Conservation (phyloP, 192 early-diverging fungal species). For the Phlyctochytrium bullatum region DNA sequence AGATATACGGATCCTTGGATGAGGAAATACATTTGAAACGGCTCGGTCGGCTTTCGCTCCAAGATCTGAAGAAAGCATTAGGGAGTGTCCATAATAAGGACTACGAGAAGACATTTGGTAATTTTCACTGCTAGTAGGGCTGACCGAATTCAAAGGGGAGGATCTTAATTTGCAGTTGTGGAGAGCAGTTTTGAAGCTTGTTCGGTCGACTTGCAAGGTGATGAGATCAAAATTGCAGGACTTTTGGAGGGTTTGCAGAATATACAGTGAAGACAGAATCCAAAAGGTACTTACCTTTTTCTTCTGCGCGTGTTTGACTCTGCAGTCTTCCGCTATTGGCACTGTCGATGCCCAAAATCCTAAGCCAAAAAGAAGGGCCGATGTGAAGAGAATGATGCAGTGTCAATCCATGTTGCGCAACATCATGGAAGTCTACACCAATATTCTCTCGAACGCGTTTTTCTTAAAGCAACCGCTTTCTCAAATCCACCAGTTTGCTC, state of each 20-base stretch:
- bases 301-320: neutral
- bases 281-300: constrained; percentile 38
- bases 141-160: constrained; percentile 37
- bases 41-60: constrained; percentile 8
- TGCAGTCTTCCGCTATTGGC: neutral
- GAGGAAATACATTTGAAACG: constrained; percentile 5
- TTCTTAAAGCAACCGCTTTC: constrained; percentile 13
- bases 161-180: constrained; percentile 68
- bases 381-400: constrained; percentile 61
- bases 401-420: constrained; percentile 65
- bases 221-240: constrained; percentile 75
- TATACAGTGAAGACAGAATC: constrained; percentile 85
- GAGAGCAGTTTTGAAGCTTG: constrained; percentile 64
- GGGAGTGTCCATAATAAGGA: constrained; percentile 36
- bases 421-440: constrained; percentile 60
- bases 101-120: constrained; percentile 40
- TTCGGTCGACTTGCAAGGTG: constrained; percentile 75
- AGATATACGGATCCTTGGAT: constrained; percentile 7
- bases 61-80: constrained; percentile 38
- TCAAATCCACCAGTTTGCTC: constrained; percentile 3
- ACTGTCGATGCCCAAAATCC: constrained; percentile 6
- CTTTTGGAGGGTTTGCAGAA: constrained; percentile 88
- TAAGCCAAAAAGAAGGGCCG: constrained; percentile 31
- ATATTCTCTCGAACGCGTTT: constrained; percentile 56
- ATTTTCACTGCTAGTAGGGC: constrained; percentile 6